phyloP scores from a whole-genome alignment of 345 rosid genomes.

The Gossypium stocksii region DNA sequence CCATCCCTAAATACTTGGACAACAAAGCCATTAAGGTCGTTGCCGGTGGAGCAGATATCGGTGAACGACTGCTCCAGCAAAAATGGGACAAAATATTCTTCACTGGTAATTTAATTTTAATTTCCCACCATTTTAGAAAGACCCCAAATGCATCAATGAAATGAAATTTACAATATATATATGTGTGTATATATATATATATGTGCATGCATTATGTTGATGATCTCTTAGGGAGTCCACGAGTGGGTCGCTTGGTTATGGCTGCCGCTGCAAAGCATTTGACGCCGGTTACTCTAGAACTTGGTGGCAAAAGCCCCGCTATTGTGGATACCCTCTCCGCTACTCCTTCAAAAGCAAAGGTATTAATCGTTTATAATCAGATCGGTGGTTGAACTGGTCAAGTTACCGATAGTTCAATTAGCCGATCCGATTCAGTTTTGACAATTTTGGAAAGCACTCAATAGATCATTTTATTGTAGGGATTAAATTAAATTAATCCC shows the following conservation, averaged over 20 bases:
- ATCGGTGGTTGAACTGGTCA: no score
- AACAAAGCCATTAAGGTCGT: constrained; percentile 58
- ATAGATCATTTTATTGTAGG: no score
- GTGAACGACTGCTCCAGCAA: constrained; percentile 48
- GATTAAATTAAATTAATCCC: no score
- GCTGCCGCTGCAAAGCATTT: constrained; percentile 77
- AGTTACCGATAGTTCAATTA: no score
- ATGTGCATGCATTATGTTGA: background rate
- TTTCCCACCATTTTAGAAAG: background rate
- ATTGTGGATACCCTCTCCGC: constrained; percentile 47
- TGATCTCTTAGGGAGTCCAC: constrained; percentile 54
- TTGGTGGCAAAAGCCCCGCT: constrained; percentile 84
- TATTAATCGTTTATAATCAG: background rate
- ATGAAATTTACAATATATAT: background rate
- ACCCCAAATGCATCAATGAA: background rate
- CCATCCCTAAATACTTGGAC: constrained; percentile 65
- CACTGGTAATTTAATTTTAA: constrained; percentile 50
- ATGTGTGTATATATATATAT: no score
- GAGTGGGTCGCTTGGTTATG: constrained; percentile 62
- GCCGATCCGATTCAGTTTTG: no score
- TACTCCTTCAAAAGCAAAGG: constrained; percentile 49
- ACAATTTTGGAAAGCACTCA: no score
- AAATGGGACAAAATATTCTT: constrained; percentile 94
- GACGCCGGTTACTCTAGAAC: constrained; percentile 84
- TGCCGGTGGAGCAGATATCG: constrained; percentile 58